phyloP scores from a whole-genome alignment of 169 alveolate species.

The Plasmodium relictum region DNA sequence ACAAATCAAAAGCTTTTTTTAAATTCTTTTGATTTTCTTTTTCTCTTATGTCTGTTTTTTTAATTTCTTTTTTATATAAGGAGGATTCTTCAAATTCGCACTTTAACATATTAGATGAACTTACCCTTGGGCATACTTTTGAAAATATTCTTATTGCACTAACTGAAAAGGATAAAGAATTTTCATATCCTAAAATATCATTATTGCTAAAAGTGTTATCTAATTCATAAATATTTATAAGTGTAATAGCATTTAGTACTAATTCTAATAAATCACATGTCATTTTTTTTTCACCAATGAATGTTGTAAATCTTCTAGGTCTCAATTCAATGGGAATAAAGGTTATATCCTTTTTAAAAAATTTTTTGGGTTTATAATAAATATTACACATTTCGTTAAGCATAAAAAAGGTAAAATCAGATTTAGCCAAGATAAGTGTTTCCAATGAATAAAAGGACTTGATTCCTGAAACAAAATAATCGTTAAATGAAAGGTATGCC shows the following conservation, averaged over 20 bases:
- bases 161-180: conserved; percentile 53
- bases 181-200: conserved; percentile 52
- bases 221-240: conserved; percentile 42
- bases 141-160: conserved; percentile 73
- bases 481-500: conserved; percentile 65
- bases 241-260: conserved; percentile 34
- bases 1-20: conserved; percentile 69
- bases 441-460: conserved; percentile 69
- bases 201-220: conserved; percentile 26
- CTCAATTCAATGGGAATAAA: conserved; percentile 68
- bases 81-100: conserved; percentile 66
- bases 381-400: conserved; percentile 68
- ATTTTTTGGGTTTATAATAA: conserved; percentile 26
- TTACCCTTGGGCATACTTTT: conserved; percentile 60
- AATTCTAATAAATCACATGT: conserved; percentile 56
- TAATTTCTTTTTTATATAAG: conserved; percentile 12
- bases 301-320: conserved; percentile 37
- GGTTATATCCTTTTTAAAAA: conserved; percentile 54
- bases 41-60: conserved; percentile 14
- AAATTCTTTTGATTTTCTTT: conserved; percentile 43
- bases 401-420: conserved; percentile 69
- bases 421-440: conserved; percentile 44
- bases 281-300: conserved; percentile 53
- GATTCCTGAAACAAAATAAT: conserved; percentile 18
- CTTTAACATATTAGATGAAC: background rate